Evolutionary conservation across 1,284 basidiomycete species (phyloP), one percentile per base, ranked within the genome.

Genomic region (Papiliotrema flavescens): DNA sequence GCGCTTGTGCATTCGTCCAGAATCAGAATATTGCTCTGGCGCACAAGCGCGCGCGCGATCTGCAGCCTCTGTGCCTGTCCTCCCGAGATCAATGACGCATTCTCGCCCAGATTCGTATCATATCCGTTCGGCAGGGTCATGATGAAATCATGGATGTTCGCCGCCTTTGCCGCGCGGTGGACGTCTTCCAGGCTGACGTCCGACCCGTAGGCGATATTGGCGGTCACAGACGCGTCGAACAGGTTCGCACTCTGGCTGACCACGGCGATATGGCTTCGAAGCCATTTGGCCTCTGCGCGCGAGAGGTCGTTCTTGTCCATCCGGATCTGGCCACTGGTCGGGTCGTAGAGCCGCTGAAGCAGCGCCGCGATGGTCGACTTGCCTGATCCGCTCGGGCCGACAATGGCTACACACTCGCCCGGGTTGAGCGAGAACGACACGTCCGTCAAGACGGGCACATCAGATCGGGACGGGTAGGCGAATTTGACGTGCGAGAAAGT

Each of bases 1-100:
- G 94, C 90, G 40, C 85, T 87, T 7, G 95, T 98, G 70, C 90
- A 95, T 75, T 98, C 95, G 75, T 98, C 95, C 47, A 98, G 79
- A 47, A 98, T 85, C 32, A 97, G 80, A n/a, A 96, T 82, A 35
- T 80, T 81, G 0, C 87, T 80, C 13, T 84, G 79, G 8, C 79
- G 72, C n/a, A 87, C 85, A 15, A 98, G 81, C 0, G 93, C 92
- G 2, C 95, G 83, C 0, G 95, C 95, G 61, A 98, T 92, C 67
- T 89, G 88, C 8, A 98, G 76, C 3, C 95, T 83, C 76, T 98
- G 95, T 2, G 89, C 90, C 72, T 98, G 95, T 1, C 95, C 95
- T 32, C 95, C 95, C 0, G 91, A 95, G 55, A 98, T 84, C 47
- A 92, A 82, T 17, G 83, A 78, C 0, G 90, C 92, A 70, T 92